phyloP scores from a whole-genome alignment of 805 yeast species.

The Candida hungchunana region DNA sequence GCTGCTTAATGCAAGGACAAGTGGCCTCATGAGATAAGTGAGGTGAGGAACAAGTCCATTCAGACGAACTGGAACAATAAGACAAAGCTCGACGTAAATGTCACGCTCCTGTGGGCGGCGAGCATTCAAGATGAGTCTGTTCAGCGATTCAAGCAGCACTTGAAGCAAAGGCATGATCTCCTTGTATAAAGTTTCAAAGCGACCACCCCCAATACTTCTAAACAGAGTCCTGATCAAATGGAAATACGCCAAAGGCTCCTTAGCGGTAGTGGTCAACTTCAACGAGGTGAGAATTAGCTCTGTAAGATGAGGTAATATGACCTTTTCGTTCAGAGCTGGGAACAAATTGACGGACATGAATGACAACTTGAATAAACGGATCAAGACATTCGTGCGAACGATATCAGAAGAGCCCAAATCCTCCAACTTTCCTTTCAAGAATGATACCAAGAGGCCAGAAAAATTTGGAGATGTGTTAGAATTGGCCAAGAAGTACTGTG shows the following conservation, averaged over 20 bases:
- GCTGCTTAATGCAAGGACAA: slow-evolving; percentile 86
- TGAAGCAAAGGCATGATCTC: slow-evolving; percentile 91
- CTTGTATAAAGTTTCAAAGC: slow-evolving; percentile 89
- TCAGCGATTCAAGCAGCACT: slow-evolving; percentile 77
- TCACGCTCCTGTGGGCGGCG: slow-evolving; percentile 88
- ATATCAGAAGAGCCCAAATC: slow-evolving; percentile 80
- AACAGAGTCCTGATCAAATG: slow-evolving; percentile 84
- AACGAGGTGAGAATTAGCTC: slow-evolving; percentile 77
- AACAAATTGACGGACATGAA: slow-evolving; percentile 94
- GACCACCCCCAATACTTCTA: slow-evolving; percentile 94
- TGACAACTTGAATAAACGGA: slow-evolving; percentile 83
- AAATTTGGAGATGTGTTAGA: slow-evolving; percentile 93
- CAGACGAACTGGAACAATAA: slow-evolving; percentile 92
- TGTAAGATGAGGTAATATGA: slow-evolving; percentile 82
- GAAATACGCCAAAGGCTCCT: slow-evolving; percentile 88
- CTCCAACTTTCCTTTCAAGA: slow-evolving; percentile 65
- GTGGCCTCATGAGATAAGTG: slow-evolving; percentile 82
- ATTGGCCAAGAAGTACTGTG: slow-evolving; percentile 90
- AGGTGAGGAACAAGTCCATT: slow-evolving; percentile 93
- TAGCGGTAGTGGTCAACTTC: slow-evolving; percentile 74
- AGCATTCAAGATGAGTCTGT: slow-evolving; percentile 77
- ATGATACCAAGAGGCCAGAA: slow-evolving; percentile 75
- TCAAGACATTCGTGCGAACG: slow-evolving; percentile 72
- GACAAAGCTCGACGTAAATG: slow-evolving; percentile 88
- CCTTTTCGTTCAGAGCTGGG: slow-evolving; percentile 82